Evolutionary conservation across 2,329 filamentous ascomycete species (phyloP), one percentile per base, ranked within the genome.

Genomic region (Herpomyces periplanetae): DNA sequence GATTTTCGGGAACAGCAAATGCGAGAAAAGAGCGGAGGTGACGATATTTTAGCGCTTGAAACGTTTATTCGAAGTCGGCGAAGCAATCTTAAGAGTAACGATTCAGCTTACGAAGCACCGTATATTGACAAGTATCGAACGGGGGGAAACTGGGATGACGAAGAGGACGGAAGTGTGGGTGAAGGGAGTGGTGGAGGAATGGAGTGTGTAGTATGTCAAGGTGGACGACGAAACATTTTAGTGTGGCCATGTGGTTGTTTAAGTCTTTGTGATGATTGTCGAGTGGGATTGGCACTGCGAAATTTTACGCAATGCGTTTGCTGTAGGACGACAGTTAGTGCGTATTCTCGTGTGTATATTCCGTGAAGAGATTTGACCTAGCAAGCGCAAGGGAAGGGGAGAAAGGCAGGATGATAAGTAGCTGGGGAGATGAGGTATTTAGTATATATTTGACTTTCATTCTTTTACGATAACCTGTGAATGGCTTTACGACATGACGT

Each of bases 281-380:
- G 80, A 13, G 65, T 91, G 13, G 75, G 68, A 16, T 47, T 91
- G 25, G 80, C 80, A 3, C 73, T 85, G 57, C 84, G 88, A 35
- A 91, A 91, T 35, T 91, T 85, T 35, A 68, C 73, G 26, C 84
- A 68, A 33, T 96, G 80, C 34, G 73, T 91, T 15, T 91, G 75
- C 31, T 91, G 80, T 36, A 52, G 80, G 19, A 55, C 68, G 22
- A 64, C 80, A 29, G 69, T 91, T 12, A 54, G 57, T 21, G 80
- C 73, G 21, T 91, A 87, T 37, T 73, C 68, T 27, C 55, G 69
- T 28, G 56, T 96, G 24, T 96, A 65, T 44, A 71, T 91, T 15
- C 80, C 80, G 19, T 62, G 22, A 13, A 15, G 6, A 12, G 17
- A 12, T n/a, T 15, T 7, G 14, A n/a, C n/a, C n/a, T n/a, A n/a